Base-by-base conservation (phyloP, 768 basidiomycete species). In the Termitomyces sp. region DNA sequence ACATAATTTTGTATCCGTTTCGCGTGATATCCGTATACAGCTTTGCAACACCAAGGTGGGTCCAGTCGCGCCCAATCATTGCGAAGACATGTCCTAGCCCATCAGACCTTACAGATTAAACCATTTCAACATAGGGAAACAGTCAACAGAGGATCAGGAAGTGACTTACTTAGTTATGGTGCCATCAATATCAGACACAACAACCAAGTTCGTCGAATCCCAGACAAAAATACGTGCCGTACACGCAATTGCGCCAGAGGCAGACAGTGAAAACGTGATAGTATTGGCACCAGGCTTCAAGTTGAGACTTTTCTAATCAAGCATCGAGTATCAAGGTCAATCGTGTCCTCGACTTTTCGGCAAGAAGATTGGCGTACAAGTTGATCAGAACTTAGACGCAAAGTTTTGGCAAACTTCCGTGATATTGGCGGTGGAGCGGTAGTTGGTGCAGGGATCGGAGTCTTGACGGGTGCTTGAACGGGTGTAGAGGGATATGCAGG, bases 21-120 rank as follows among this genome's bases (percentile, higher is more conserved):
- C 92, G 86, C 50, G 82, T 81, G 64, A 99, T 97, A 70, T 98
- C 96, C 2, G 93, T 96, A 75, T 98, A 98, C 18, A 98, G 80
- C 74, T 98, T 98, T 15, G 96, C 96, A 36, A 98, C 96, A 7
- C 97, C 96, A 4, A 92, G 79, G 73, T 98, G 96, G 2, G 96
- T 98, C 97, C 96, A 98, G 72, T 98, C 96, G 9, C 96, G 87
- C 8, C 96, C 97, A 65, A 98, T 95, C 84, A 97, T 94, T 2
- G 95, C 96, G 69, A 97, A 95, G 54, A 99, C 89, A 70, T 98
- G 96, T 0, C 96, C 96, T 7, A 98, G 78, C 1, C 94, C 96
- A 74, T 98, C 96, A 2, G 96, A 98, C 72, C 94, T 96, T 48
- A 24, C 12, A 57, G 46, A 45, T 7, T 24, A 40, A 58, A 55